phyloP scores from a whole-genome alignment of 441 rosid genomes.

The Populus trichocarpa region DNA sequence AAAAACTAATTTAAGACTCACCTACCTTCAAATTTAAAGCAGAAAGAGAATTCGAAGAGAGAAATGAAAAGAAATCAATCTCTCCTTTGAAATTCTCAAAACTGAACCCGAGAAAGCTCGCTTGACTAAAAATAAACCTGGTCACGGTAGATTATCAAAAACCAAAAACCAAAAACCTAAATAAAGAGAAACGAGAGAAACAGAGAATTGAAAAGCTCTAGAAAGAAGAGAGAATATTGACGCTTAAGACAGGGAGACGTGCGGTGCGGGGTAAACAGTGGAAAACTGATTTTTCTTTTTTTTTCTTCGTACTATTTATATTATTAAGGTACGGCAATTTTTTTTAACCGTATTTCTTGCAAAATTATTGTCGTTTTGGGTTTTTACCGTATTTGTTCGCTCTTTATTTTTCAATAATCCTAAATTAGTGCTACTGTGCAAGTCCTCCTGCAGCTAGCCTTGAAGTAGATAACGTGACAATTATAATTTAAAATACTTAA shows the following conservation, averaged over 20 bases:
- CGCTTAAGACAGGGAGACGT: background rate
- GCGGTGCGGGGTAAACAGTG: background rate
- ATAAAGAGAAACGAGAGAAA: background rate
- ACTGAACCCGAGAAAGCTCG: background rate
- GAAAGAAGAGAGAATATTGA: slow-evolving; percentile 9
- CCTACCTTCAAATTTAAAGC: background rate
- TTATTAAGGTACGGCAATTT: background rate
- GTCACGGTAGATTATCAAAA: background rate
- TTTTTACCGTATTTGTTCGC: too few relatives aligned
- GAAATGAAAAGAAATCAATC: slow-evolving; percentile 11
- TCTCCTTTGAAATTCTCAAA: slow-evolving; percentile 4
- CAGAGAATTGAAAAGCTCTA: background rate
- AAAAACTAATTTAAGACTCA: too few relatives aligned
- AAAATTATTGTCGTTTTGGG: too few relatives aligned
- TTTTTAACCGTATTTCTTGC: background rate
- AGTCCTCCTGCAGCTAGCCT: too few relatives aligned
- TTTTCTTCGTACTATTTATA: too few relatives aligned
- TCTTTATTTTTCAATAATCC: background rate
- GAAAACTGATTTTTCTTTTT: background rate
- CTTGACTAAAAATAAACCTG: background rate
- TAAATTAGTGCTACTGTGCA: background rate
- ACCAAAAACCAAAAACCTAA: background rate
- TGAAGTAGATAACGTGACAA: too few relatives aligned
- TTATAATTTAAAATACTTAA: too few relatives aligned
- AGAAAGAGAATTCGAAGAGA: slow-evolving; percentile 8